Evolutionary conservation across 2,329 filamentous ascomycete species (phyloP).

Genomic region (Neofusicoccum ribis): DNA sequence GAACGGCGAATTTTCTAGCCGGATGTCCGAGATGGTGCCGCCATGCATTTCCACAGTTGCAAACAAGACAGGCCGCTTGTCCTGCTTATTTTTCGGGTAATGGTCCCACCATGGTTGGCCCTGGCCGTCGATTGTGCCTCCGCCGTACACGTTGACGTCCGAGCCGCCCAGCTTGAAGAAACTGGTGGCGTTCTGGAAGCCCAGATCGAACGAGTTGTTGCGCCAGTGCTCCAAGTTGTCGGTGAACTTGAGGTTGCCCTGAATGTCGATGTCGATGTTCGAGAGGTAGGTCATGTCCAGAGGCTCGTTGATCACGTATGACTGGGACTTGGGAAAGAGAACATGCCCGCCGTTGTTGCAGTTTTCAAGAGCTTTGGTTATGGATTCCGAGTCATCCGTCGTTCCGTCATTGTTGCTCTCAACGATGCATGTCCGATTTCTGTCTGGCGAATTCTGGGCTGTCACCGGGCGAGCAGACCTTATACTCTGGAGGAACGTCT

Average conservation of each 20-base stretch:
- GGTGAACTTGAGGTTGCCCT: constrained; percentile 51
- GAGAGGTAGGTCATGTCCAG: constrained; percentile 22
- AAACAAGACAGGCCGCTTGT: not conserved
- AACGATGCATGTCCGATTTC: constrained; percentile 25
- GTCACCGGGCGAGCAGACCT: constrained; percentile 23
- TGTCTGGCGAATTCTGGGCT: constrained; percentile 19
- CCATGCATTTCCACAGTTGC: not conserved
- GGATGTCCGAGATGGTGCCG: not conserved
- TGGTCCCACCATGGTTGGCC: constrained; percentile 66
- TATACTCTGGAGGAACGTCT: constrained; percentile 23
- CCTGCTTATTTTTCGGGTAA: constrained; percentile 46
- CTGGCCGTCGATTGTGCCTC: constrained; percentile 63
- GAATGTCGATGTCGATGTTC: constrained; percentile 23
- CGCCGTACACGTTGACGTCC: constrained; percentile 68
- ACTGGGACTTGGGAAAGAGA: constrained; percentile 20
- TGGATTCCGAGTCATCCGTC: constrained; percentile 9
- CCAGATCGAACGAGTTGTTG: constrained; percentile 61
- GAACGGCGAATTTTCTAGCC: not conserved
- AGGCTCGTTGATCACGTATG: constrained; percentile 21
- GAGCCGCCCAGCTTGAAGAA: constrained; percentile 68
- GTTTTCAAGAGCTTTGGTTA: constrained; percentile 20
- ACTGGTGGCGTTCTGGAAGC: constrained; percentile 65
- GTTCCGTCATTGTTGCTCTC: constrained; percentile 21
- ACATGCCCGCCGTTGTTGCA: constrained; percentile 24
- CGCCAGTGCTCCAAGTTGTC: constrained; percentile 70